A percentile compares a stretch with the other conserved stretches of the same genome.
Evolutionary conservation across 257 asterid genomes (phyloP).

Genomic region (Solanum sitiens): DNA sequence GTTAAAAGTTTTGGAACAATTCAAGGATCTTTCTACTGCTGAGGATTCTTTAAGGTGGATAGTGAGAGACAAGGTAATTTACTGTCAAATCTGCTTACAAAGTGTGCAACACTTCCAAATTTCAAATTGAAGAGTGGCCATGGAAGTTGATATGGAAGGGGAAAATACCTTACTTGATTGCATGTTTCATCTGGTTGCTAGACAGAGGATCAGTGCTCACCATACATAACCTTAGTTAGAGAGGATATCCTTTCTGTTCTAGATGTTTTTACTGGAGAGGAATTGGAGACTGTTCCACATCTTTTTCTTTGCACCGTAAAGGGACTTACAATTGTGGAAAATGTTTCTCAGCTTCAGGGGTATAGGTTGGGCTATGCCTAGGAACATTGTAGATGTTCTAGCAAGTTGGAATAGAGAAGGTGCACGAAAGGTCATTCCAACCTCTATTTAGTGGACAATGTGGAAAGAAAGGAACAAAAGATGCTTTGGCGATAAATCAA

Average conservation of each 20-base stretch:
- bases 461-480: neutral
- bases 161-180: neutral
- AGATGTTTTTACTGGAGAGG: neutral
- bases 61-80: neutral
- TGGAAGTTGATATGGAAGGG: neutral
- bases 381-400: neutral
- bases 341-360: neutral
- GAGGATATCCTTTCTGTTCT: neutral
- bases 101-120: neutral
- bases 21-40: neutral
- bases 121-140: neutral
- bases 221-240: neutral
- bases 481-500: neutral
- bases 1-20: neutral
- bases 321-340: neutral
- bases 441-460: neutral
- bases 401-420: neutral
- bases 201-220: neutral
- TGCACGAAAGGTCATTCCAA: neutral
- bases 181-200: neutral
- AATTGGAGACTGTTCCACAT: neutral
- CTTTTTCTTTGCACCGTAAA: neutral
- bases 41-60: neutral
- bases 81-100: neutral
- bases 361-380: neutral